phyloP scores from a whole-genome alignment of 2,329 filamentous ascomycete species.

The Rhinocladiella mackenziei region DNA sequence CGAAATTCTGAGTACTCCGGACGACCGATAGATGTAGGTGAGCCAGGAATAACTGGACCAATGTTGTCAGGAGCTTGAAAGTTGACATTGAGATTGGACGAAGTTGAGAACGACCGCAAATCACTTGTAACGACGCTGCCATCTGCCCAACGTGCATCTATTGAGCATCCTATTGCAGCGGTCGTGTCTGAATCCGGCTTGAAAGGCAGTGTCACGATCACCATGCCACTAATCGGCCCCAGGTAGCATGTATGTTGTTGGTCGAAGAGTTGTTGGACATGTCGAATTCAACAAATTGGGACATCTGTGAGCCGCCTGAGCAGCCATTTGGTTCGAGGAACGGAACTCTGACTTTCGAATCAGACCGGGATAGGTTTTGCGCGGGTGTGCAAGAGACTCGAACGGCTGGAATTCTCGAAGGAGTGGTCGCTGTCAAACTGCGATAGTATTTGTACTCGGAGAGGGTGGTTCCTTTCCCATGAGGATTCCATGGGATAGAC shows the following conservation, averaged over 20 bases:
- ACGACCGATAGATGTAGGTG: background rate
- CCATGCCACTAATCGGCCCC: constrained; percentile 5
- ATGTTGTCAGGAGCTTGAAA: constrained; percentile 2
- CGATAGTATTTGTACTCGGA: constrained; percentile 9
- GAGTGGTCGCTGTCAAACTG: background rate
- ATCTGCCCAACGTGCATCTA: constrained; percentile 7
- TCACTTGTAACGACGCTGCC: constrained; percentile 6
- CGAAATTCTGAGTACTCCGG: constrained; percentile 1
- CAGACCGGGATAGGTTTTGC: background rate
- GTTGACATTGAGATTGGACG: background rate
- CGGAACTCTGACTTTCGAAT: background rate
- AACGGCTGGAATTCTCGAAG: constrained; percentile 4
- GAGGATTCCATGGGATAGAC: background rate
- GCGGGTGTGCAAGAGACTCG: background rate
- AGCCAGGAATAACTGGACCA: background rate
- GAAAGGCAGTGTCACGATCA: constrained; percentile 7
- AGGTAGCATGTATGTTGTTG: no score
- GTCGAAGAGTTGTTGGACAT: no score
- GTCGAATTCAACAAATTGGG: background rate
- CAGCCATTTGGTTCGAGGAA: background rate
- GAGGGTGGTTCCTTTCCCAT: background rate
- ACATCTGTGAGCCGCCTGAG: background rate
- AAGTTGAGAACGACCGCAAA: background rate
- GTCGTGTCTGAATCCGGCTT: no score
- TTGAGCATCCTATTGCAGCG: constrained; percentile 1